Evolutionary conservation across 768 basidiomycete species (phyloP).

Genomic region (Rhodotorula babjevae): DNA sequence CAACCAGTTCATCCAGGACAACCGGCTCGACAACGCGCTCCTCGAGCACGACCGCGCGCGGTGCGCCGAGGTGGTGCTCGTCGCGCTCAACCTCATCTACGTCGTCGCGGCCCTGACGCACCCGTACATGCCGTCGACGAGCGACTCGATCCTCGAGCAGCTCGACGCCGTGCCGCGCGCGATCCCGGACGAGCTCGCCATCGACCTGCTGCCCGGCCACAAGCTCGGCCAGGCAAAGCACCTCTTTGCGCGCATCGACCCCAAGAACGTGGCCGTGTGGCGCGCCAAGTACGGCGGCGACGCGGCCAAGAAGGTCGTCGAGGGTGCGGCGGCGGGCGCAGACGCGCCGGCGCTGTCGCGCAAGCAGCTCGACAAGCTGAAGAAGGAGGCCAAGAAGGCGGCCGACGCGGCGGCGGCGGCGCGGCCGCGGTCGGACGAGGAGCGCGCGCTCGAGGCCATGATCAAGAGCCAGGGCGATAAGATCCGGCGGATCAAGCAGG

Average conservation of each 20-base stretch:
- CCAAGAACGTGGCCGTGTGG: slow-evolving; percentile 80
- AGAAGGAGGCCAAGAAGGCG: slow-evolving; percentile 38
- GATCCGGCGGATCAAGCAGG: slow-evolving; percentile 63
- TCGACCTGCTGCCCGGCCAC: slow-evolving; percentile 84
- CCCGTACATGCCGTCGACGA: slow-evolving; percentile 94
- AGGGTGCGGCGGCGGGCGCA: not conserved
- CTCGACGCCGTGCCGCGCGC: slow-evolving; percentile 81
- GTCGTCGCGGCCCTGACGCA: slow-evolving; percentile 75
- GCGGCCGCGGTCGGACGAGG: slow-evolving; percentile 61
- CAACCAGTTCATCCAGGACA: slow-evolving; percentile 89
- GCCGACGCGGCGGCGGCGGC: slow-evolving; percentile 35
- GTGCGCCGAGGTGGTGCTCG: slow-evolving; percentile 82
- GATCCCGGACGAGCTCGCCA: slow-evolving; percentile 60
- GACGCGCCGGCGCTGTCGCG: slow-evolving; percentile 12
- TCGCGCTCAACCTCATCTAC: slow-evolving; percentile 90
- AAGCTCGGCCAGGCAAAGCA: slow-evolving; percentile 77
- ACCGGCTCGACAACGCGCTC: slow-evolving; percentile 82
- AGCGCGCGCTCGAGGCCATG: slow-evolving; percentile 66
- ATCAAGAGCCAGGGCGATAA: slow-evolving; percentile 68
- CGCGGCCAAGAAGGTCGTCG: slow-evolving; percentile 41
- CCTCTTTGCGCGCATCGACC: slow-evolving; percentile 90
- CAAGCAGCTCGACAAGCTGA: slow-evolving; percentile 33
- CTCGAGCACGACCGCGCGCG: slow-evolving; percentile 73
- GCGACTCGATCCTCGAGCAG: slow-evolving; percentile 72
- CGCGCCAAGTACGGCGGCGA: slow-evolving; percentile 70